A percentile compares a stretch with the other conserved stretches of the same genome.
Evolutionary conservation across 169 alveolate species (phyloP).

Genomic region (Cystoisospora suis): DNA sequence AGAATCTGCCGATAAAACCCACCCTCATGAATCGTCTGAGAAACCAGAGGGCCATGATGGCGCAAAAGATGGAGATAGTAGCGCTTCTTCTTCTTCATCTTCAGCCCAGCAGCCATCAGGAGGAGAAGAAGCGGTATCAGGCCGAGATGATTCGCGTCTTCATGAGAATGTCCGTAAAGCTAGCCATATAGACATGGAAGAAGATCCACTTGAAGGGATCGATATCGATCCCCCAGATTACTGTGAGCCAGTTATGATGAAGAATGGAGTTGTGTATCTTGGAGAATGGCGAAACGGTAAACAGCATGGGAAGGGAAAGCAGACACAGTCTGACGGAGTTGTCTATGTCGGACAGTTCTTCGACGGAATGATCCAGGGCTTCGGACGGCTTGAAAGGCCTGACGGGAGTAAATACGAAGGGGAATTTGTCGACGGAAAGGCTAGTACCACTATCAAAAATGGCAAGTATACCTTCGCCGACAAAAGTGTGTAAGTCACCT

Average conservation of each 20-base stretch:
- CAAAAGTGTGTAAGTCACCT: slow-evolving; percentile 60
- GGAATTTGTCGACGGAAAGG: slow-evolving; percentile 70
- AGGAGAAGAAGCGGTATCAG: no score
- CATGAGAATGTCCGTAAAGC: no score
- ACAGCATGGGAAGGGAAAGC: slow-evolving; percentile 81
- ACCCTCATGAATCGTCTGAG: no score
- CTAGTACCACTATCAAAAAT: slow-evolving; percentile 54
- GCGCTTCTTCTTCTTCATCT: no score
- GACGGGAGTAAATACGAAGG: slow-evolving; percentile 86
- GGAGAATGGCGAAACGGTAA: slow-evolving; percentile 83
- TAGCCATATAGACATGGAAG: not conserved
- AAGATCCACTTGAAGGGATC: slow-evolving; percentile 61
- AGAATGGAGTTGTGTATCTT: slow-evolving; percentile 82
- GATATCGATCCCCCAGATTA: slow-evolving; percentile 68
- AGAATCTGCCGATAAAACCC: no score
- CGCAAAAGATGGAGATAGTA: no score
- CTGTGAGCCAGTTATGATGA: slow-evolving; percentile 77
- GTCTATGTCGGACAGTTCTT: slow-evolving; percentile 84
- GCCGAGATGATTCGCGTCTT: no score
- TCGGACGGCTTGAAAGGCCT: slow-evolving; percentile 80
- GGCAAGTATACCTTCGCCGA: slow-evolving; percentile 67
- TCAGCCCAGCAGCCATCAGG: no score
- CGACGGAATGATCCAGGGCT: slow-evolving; percentile 83
- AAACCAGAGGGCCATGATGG: no score
- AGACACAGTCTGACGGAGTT: slow-evolving; percentile 79